These are phyloP conservation scores for Vanderwaltozyma polyspora DNA, from an alignment of 805 yeast genomes.

Conservation along the genomic window DNA sequence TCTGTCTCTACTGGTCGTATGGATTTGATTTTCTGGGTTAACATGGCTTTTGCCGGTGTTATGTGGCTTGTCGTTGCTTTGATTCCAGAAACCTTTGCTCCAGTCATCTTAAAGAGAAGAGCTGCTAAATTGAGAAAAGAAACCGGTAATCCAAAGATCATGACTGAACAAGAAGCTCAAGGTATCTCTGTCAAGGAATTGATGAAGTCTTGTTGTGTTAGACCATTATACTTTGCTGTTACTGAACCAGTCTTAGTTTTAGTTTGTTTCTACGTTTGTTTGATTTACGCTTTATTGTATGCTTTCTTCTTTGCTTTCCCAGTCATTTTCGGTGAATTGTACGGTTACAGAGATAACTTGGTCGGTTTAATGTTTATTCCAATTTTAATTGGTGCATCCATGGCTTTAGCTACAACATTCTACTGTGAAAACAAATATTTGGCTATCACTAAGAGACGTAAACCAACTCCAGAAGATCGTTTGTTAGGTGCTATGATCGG, in stretches of 20 bases:
- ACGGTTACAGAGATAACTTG: slow-evolving; percentile 64
- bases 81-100: slow-evolving; percentile 88
- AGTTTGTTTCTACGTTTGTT: slow-evolving; percentile 75
- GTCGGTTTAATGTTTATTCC: slow-evolving; percentile 86
- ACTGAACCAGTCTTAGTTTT: slow-evolving; percentile 80
- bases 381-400: slow-evolving; percentile 71
- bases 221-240: slow-evolving; percentile 68
- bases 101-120: slow-evolving; percentile 57
- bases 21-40: slow-evolving; percentile 76
- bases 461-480: slow-evolving; percentile 69
- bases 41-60: slow-evolving; percentile 81
- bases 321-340: slow-evolving; percentile 66
- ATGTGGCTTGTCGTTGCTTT: slow-evolving; percentile 56
- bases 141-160: slow-evolving; percentile 71
- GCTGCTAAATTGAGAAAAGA: slow-evolving; percentile 60
- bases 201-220: slow-evolving; percentile 54
- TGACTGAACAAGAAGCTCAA: slow-evolving; percentile 87
- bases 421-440: slow-evolving; percentile 52
- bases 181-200: slow-evolving; percentile 60
- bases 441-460: slow-evolving; percentile 39
- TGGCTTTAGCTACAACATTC: slow-evolving; percentile 66
- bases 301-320: slow-evolving; percentile 95
- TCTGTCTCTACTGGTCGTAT: slow-evolving; percentile 57
- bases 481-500: slow-evolving; percentile 73
- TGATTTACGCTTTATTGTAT: slow-evolving; percentile 80